Evolutionary conservation across 352 stramenopile genomes (phyloP).

Genomic region (Globisporangium carolinianum): DNA sequence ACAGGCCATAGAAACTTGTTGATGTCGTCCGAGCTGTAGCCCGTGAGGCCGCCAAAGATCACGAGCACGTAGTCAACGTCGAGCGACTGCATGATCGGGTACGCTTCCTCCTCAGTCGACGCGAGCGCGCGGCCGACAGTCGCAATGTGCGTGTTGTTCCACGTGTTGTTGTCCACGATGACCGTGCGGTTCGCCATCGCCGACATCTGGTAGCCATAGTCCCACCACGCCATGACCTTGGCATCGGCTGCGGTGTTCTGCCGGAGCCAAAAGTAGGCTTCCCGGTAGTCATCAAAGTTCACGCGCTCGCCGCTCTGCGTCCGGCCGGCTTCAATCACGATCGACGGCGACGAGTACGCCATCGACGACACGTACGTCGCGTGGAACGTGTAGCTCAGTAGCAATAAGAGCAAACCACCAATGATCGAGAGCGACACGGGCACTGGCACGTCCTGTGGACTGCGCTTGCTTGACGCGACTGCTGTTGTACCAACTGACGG

Average conservation of each 20-base stretch:
- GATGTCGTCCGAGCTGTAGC: constrained; percentile 87
- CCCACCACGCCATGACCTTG: constrained; percentile 89
- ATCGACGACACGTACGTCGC: constrained; percentile 86
- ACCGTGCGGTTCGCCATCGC: constrained; percentile 88
- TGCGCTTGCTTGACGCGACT: constrained; percentile 34
- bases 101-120: constrained; percentile 81
- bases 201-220: constrained; percentile 91
- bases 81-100: constrained; percentile 86
- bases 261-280: constrained; percentile 89
- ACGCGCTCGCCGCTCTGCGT: constrained; percentile 67
- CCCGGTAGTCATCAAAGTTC: constrained; percentile 96
- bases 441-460: constrained; percentile 59
- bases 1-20: constrained; percentile 94
- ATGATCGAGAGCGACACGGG: constrained; percentile 50
- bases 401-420: constrained; percentile 49
- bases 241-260: constrained; percentile 87
- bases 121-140: constrained; percentile 88
- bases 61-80: constrained; percentile 92
- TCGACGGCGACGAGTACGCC: constrained; percentile 89
- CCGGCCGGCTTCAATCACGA: constrained; percentile 86
- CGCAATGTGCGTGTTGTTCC: constrained; percentile 96
- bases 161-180: constrained; percentile 94
- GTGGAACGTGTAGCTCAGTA: constrained; percentile 87
- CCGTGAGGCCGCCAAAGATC: constrained; percentile 85
- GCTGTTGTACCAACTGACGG: constrained; percentile 26